Percentiles rank a stretch among this genome's conserved stretches.
Conservation (phyloP, 345 rosid genomes). For the Citrus australasica region DNA sequence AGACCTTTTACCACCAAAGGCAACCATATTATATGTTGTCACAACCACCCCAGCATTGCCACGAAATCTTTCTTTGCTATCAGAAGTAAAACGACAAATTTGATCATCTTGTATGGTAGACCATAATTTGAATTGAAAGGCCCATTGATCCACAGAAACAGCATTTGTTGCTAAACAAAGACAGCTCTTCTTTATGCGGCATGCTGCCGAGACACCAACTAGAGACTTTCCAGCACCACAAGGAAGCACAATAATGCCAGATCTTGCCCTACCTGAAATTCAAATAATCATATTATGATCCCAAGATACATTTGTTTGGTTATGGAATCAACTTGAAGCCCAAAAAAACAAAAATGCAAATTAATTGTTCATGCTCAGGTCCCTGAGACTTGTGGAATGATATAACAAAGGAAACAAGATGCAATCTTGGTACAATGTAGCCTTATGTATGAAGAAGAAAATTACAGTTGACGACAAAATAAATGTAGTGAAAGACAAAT, state of each 20-base stretch:
- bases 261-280: slow-evolving; percentile 86
- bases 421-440: not conserved
- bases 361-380: not conserved
- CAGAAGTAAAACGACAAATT: slow-evolving; percentile 94
- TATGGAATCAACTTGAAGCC: slow-evolving; percentile 9
- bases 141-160: slow-evolving; percentile 99
- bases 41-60: slow-evolving; percentile 98
- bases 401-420: not conserved
- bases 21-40: slow-evolving; percentile 97
- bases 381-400: not conserved
- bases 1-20: slow-evolving; percentile 96
- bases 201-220: slow-evolving; percentile 96
- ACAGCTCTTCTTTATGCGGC: slow-evolving; percentile 89
- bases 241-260: slow-evolving; percentile 94
- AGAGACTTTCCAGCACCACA: slow-evolving; percentile 99
- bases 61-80: slow-evolving; percentile 92
- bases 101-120: slow-evolving; percentile 86
- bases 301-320: not conserved
- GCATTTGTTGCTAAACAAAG: slow-evolving; percentile 98
- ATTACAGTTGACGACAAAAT: not conserved
- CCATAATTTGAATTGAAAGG: slow-evolving; percentile 91
- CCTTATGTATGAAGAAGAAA: not conserved
- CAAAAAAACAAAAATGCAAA: not conserved
- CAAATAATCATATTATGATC: slow-evolving; percentile 16
- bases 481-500: not conserved